Evolutionary conservation across 768 basidiomycete genomes (phyloP).

Genomic region (Psilocybe subaeruginosa): DNA sequence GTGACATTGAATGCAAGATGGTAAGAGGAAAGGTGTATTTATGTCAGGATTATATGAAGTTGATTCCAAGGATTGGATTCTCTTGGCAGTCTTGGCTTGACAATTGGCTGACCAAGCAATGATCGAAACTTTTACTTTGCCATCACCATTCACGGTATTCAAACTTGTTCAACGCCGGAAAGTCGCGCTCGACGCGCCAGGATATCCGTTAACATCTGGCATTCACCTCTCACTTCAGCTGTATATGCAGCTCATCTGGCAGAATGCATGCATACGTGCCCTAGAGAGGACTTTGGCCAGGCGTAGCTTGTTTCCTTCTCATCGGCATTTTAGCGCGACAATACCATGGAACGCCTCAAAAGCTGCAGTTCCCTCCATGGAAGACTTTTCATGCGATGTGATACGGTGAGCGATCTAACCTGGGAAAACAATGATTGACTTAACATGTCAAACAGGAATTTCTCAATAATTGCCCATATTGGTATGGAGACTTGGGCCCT

Average conservation of each 20-base stretch:
- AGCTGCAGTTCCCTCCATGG: constrained; percentile 47
- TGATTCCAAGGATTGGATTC: neutral
- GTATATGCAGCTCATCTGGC: constrained; percentile 31
- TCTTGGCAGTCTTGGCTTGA: neutral
- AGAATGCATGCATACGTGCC: constrained; percentile 28
- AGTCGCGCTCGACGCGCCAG: constrained; percentile 13
- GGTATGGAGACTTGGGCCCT: constrained; percentile 41
- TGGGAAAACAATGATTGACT: neutral
- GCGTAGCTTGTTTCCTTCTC: neutral
- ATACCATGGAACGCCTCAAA: constrained; percentile 26
- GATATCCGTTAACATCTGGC: constrained; percentile 1
- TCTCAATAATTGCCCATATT: constrained; percentile 97
- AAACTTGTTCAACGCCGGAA: neutral
- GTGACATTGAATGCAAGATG: constrained; percentile 42
- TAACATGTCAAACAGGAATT: constrained; percentile 59
- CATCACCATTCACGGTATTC: neutral
- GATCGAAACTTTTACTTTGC: constrained; percentile 11
- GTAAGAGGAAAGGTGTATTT: neutral
- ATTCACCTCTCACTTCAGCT: constrained; percentile 1
- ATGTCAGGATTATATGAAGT: neutral
- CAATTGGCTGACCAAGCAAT: constrained; percentile 23
- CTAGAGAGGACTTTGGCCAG: constrained; percentile 22
- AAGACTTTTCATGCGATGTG: constrained; percentile 66
- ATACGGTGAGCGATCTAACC: constrained; percentile 53
- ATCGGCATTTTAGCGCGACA: constrained; percentile 21